Base-by-base conservation (phyloP, 345 rosid genomes). In the Populus nigra region DNA sequence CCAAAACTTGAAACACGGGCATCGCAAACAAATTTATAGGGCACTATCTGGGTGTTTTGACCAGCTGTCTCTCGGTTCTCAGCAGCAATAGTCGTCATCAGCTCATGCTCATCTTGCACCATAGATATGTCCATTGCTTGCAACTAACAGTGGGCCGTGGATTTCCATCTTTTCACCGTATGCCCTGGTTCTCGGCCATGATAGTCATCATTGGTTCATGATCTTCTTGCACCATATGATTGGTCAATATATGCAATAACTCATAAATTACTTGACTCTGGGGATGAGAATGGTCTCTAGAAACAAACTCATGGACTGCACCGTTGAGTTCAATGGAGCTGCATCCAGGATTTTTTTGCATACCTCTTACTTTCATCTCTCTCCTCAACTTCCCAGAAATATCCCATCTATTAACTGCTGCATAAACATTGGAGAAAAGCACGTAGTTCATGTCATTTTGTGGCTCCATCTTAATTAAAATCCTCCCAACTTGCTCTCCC, bases 401-500 rank as follows among this genome's bases (percentile, higher is more conserved):
- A 25, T 73, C 77, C 77, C 81, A 73, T 72, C 68, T 73, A 68
- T 73, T 66, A 72, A n/a, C 72, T 67, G 23, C 65, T 36, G 81
- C 81, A 73, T 73, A 72, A 3, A 72, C 22, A 67, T 73, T 78
- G 13, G 81, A 72, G 39, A 78, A n/a, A 73, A 78, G 81, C 55
- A 78, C 81, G n/a, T 78, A 78, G 71, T 78, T 78, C 72, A 73
- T 73, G 47, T 78, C 68, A 67, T 78, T 78, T 53, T 27, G 38
- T 7, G 81, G 81, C 43, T 78, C 81, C 77, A 73, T 65, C 77
- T 39, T 47, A 18, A 78, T 78, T 15, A 78, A 57, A 73, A 65
- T 78, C 53, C 68, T 73, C 53, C 81, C 77, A 10, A 72, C 76
- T 65, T 65, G 38, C 65, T 78, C 72, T 25, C 71, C 80, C 73